Evolutionary conservation across 768 basidiomycete species (phyloP), one percentile per base, ranked within the genome.

Genomic region (Lentinula guzmanii): DNA sequence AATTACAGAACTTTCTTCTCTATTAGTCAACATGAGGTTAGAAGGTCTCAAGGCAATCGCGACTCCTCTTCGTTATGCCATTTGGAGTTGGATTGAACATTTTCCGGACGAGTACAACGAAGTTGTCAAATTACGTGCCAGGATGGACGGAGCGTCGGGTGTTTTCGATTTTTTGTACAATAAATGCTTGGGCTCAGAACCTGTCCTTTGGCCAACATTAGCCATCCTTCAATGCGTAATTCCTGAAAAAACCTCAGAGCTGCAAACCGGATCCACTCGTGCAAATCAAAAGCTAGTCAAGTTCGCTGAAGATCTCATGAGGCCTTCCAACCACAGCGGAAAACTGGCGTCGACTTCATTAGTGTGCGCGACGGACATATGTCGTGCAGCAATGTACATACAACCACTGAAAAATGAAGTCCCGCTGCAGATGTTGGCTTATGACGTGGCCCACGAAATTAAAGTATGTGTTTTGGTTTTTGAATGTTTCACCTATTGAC

Each of bases 81-180:
- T 96, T 31, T 95, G 94, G 93, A 93, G 89, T 64, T 96, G 93
- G 93, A 86, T 95, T 35, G 86, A 89, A 34, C 76, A 83, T 24
- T 90, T 87, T 67, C 88, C 91, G 0, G 74, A 77, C 5, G 91
- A 97, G 69, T 96, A 86, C 70, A 87, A 87, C 58, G 86, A 92
- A 6, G 79, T 84, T 4, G 79, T 93, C 41, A 77, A 81, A 9
- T 76, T 79, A 3, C 79, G 86, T 50, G 84, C 86, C 33, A 24
- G 41, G 51, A 76, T 91, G 11, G 95, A 96, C 62, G 91, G 90
- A 46, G 85, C 86, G 0, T 88, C 93, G 0, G 93, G 90, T 7
- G 83, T 95, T 2, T 96, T 93, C 68, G 95, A 97, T 71, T 71
- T 89, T 16, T 73, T 96, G 2, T 86, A 84, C 66, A 78, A 82